phyloP scores from a whole-genome alignment of 169 alveolate species.

The Cryptosporidium meleagridis region DNA sequence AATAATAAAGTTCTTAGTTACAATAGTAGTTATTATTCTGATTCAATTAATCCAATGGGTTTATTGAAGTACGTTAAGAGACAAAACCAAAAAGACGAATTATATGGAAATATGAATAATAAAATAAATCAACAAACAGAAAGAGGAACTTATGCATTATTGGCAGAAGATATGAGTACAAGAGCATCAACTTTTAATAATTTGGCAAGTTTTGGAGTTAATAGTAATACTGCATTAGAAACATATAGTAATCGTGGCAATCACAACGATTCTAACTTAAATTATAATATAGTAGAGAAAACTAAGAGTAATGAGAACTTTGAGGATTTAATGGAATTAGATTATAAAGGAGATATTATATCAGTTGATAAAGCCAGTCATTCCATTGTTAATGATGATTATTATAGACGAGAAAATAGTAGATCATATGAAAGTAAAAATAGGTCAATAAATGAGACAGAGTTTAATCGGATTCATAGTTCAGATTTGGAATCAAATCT shows the following conservation, averaged over 20 bases:
- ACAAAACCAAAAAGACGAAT: not conserved
- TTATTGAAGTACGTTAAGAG: constrained; percentile 6
- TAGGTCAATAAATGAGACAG: not conserved
- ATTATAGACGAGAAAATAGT: not conserved
- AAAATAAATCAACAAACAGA: not conserved
- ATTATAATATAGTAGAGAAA: too few relatives aligned
- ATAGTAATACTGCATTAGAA: not conserved
- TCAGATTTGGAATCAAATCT: not conserved
- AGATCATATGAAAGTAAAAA: not conserved
- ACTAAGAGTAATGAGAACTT: not conserved
- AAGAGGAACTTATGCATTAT: not conserved
- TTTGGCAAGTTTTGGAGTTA: constrained; percentile 1
- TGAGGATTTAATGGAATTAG: not conserved
- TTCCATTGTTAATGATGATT: not conserved
- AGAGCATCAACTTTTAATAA: constrained; percentile 45
- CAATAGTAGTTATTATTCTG: not conserved
- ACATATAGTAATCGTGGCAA: too few relatives aligned
- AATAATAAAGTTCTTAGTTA: not conserved
- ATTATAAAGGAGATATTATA: too few relatives aligned
- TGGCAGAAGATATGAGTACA: constrained; percentile 36
- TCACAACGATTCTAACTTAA: not conserved
- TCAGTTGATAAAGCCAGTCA: not conserved
- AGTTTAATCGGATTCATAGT: too few relatives aligned
- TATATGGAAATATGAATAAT: not conserved
- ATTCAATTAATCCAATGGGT: constrained; percentile 36